Evolutionary conservation across 176 grass and related monocot species (phyloP), one percentile per base, ranked within the genome.

Genomic region (Microstegium vimineum): DNA sequence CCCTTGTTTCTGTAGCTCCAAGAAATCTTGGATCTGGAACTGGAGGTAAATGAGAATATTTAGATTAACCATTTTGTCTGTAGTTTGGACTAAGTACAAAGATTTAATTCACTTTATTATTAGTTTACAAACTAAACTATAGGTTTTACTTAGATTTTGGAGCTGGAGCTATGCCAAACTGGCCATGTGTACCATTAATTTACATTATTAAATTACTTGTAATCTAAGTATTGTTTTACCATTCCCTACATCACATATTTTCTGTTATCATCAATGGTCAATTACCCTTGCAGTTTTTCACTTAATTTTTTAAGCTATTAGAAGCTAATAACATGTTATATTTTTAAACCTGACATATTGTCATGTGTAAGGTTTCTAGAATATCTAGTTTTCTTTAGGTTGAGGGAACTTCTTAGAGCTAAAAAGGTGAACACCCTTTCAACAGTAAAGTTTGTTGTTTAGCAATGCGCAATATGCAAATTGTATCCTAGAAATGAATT

Each of bases 351-450:
- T 15, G 10, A 49, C 74, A 51, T 12, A 22, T 75, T 84, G 38
- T 62, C 20, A 6, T 34, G 18, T 74, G 36, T 71, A 36, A 56
- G 61, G 25, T 71, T 25, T 73, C 47, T 70, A 28, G 46, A 66
- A 35, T 38, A 63, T 87, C 56, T 69, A 25, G 57, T 83, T 88
- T 77, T 27, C 13, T 33, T 73, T 51, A 59, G 33, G 71, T 65
- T 34, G 27, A 56, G 56, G 22, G 43, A 80, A 84, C 46, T 31
- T 31, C 2, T 69, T 62, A 17, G 42, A 64, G 46, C 15, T 68
- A 60, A 17, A 69, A 51, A 28, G 1, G 43, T 27, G 20, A 46
- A 38, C 5, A 35, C 2, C 6, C 14, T 60, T 60, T 38, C 9
- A 57, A 30, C 25, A 80, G 45, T 66, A 88, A 88, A 51, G 10